Evolutionary conservation across 108 stramenopile species (phyloP).

Genomic region (Discostella stelligeroides): DNA sequence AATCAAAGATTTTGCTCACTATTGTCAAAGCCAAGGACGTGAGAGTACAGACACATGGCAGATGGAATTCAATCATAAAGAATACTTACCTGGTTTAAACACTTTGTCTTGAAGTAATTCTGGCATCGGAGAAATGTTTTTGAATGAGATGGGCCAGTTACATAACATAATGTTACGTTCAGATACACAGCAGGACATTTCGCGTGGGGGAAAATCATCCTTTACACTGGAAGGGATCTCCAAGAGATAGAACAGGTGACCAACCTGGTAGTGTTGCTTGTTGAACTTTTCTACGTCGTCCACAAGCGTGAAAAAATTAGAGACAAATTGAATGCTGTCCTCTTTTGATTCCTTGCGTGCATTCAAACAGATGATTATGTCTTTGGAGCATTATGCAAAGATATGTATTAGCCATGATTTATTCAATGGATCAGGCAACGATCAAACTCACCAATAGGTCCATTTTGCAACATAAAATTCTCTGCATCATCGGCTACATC

Average conservation of each 20-base stretch:
- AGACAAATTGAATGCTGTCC: conserved; percentile 5
- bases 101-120: background rate
- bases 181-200: conserved; percentile 7
- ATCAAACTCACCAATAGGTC: conserved; percentile 27
- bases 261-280: background rate
- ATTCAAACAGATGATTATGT: conserved; percentile 26
- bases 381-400: conserved; percentile 1
- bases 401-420: background rate
- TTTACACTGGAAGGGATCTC: conserved; percentile 16
- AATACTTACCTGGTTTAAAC: background rate
- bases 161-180: conserved; percentile 5
- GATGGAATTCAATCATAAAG: background rate
- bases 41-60: background rate
- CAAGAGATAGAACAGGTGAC: conserved; percentile 23
- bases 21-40: background rate
- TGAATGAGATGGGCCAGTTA: conserved; percentile 8
- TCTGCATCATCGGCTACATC: conserved; percentile 18
- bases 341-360: conserved; percentile 10
- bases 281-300: conserved; percentile 14
- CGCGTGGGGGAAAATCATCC: conserved; percentile 1
- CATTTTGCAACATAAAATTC: conserved; percentile 18
- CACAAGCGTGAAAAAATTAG: conserved; percentile 16
- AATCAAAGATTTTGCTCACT: conserved; percentile 17
- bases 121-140: background rate
- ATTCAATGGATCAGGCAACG: background rate